phyloP scores from a whole-genome alignment of 208 protist species.

The Naegleria fowleri region DNA sequence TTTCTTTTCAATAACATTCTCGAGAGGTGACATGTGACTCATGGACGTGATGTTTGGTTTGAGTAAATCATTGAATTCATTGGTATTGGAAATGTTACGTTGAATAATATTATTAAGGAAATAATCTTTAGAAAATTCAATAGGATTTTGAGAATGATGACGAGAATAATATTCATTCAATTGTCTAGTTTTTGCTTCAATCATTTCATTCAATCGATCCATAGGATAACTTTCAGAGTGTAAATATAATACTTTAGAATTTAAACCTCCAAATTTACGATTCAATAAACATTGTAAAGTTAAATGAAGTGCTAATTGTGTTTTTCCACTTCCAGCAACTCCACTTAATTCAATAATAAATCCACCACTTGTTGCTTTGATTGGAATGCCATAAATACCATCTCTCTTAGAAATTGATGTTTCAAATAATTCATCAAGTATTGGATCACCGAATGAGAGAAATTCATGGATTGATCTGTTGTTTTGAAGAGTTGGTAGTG shows the following conservation, averaged over 20 bases:
- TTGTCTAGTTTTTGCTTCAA: neutral
- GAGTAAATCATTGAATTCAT: neutral
- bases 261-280: neutral
- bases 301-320: neutral
- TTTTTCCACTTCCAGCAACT: neutral
- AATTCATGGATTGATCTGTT: neutral
- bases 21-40: neutral
- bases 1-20: neutral
- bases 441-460: neutral
- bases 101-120: neutral
- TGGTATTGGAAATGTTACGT: neutral
- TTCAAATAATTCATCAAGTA: neutral
- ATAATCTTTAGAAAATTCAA: neutral
- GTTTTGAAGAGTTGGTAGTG: too few relatives aligned
- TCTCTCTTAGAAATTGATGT: neutral
- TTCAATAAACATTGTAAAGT: neutral
- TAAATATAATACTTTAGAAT: neutral
- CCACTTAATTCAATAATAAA: neutral
- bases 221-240: neutral
- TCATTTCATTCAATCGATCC: neutral
- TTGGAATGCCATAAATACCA: neutral
- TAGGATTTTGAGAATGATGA: neutral
- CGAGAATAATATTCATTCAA: neutral
- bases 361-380: neutral
- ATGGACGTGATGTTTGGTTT: neutral